Evolutionary conservation across 2,329 filamentous ascomycete species (phyloP).

Genomic region (Monosporascus ibericus): DNA sequence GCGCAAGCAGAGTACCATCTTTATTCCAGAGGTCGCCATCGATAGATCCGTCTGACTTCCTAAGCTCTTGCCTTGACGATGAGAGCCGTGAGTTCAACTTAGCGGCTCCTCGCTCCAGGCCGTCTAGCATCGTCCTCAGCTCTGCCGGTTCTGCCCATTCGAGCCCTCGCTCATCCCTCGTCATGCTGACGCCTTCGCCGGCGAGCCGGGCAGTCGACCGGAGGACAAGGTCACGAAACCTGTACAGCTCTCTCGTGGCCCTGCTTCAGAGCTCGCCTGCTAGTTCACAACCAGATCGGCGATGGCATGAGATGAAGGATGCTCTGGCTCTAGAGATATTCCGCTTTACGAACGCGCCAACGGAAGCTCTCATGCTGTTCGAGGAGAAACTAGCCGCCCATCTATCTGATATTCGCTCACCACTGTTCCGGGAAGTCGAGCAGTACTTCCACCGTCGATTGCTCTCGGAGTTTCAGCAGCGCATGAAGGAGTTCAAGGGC

Average conservation of each 20-base stretch:
- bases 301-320: conserved; percentile 48
- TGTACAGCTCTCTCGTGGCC: conserved; percentile 49
- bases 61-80: conserved; percentile 19
- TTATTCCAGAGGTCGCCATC: conserved; percentile 17
- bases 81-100: conserved; percentile 41
- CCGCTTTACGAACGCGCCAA: conserved; percentile 47
- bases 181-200: conserved; percentile 32
- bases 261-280: conserved; percentile 46
- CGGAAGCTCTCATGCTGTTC: conserved; percentile 39
- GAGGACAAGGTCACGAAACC: conserved; percentile 37
- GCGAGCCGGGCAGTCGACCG: conserved; percentile 32
- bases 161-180: conserved; percentile 43
- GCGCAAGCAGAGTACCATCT: conserved; percentile 12
- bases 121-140: conserved; percentile 47
- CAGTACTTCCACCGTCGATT: conserved; percentile 42
- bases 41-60: conserved; percentile 20
- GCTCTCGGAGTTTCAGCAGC: conserved; percentile 39
- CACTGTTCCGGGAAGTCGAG: conserved; percentile 44
- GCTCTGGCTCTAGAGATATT: conserved; percentile 53
- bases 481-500: conserved; percentile 46
- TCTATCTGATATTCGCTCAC: conserved; percentile 36
- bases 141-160: conserved; percentile 41
- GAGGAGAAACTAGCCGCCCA: conserved; percentile 43
- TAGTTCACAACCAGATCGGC: conserved; percentile 33
- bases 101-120: conserved; percentile 40